Evolutionary conservation across 139 green algal genomes (phyloP).

Genomic region (Chlorella vulgaris): DNA sequence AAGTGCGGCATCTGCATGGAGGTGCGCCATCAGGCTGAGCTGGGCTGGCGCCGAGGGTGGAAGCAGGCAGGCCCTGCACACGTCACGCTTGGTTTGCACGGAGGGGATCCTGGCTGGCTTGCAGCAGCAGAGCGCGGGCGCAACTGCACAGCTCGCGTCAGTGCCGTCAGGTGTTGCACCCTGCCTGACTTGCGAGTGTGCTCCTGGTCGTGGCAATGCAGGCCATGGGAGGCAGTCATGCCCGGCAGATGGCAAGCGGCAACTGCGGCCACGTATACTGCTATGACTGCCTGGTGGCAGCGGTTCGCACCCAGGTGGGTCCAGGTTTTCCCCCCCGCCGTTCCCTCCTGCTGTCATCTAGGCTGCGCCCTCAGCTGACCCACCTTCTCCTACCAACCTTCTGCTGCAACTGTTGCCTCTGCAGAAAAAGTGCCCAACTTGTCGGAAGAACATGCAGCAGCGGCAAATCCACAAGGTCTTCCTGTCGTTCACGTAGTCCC

Average conservation of each 20-base stretch:
- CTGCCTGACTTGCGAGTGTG: no score
- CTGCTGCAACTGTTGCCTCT: neutral
- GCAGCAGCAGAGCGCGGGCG: no score
- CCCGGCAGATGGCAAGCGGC: slow-evolving; percentile 40
- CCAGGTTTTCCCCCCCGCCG: no score
- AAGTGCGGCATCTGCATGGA: slow-evolving; percentile 64
- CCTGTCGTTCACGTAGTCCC: neutral
- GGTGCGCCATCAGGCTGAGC: neutral
- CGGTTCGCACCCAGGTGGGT: slow-evolving; percentile 32
- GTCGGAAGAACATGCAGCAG: slow-evolving; percentile 48
- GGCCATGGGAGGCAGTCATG: slow-evolving; percentile 37
- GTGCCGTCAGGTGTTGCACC: no score
- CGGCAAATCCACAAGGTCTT: slow-evolving; percentile 52
- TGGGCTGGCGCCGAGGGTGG: neutral
- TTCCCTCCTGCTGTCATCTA: neutral
- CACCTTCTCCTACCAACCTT: no score
- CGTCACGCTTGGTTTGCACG: no score
- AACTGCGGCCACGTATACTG: slow-evolving; percentile 69
- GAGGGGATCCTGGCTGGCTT: no score
- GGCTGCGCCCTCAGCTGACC: no score
- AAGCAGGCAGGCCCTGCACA: no score
- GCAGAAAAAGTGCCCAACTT: slow-evolving; percentile 70
- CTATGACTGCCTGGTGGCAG: slow-evolving; percentile 45
- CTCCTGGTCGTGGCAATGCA: slow-evolving; percentile 23
- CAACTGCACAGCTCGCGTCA: no score